Evolutionary conservation across 2,329 filamentous ascomycete genomes (phyloP).

Genomic region (Nectriaceae sp.): DNA sequence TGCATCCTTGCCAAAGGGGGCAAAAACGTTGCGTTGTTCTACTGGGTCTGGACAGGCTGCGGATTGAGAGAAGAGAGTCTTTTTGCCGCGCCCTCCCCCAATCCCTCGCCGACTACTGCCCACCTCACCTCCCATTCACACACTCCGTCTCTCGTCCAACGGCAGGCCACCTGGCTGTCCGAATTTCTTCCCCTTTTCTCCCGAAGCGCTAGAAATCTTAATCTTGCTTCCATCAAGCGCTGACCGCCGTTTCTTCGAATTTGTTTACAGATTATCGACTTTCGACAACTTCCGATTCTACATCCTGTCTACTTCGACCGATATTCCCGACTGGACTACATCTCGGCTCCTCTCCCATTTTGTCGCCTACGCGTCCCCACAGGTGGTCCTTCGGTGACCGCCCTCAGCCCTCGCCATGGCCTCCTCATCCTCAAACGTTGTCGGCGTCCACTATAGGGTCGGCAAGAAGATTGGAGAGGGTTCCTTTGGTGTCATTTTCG

Average conservation of each 20-base stretch:
- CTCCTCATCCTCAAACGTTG: slow-evolving; percentile 91
- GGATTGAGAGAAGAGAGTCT: slow-evolving; percentile 11
- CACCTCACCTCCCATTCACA: neutral
- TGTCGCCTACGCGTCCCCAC: slow-evolving; percentile 16
- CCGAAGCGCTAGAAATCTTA: slow-evolving; percentile 10
- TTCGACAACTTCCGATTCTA: slow-evolving; percentile 9
- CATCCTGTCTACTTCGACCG: slow-evolving; percentile 13
- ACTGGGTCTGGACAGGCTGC: slow-evolving; percentile 12
- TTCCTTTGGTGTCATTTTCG: slow-evolving; percentile 97
- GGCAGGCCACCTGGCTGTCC: slow-evolving; percentile 1
- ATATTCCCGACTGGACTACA: slow-evolving; percentile 5
- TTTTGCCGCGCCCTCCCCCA: slow-evolving; percentile 26
- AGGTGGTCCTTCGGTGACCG: slow-evolving; percentile 28
- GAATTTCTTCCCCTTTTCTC: slow-evolving; percentile 13
- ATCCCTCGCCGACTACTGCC: slow-evolving; percentile 13
- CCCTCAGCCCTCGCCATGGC: slow-evolving; percentile 60
- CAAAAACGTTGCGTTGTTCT: neutral
- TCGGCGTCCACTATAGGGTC: slow-evolving; percentile 97
- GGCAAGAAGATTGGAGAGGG: slow-evolving; percentile 99
- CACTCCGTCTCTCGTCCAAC: neutral
- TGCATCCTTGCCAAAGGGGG: neutral
- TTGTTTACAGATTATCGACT: slow-evolving; percentile 22
- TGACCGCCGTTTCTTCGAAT: slow-evolving; percentile 18
- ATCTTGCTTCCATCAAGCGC: slow-evolving; percentile 21
- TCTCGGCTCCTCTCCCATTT: slow-evolving; percentile 1